Evolutionary conservation across 495 filamentous ascomycete genomes (phyloP), one percentile per base, ranked within the genome.

Genomic region (Rusavskia elegans): DNA sequence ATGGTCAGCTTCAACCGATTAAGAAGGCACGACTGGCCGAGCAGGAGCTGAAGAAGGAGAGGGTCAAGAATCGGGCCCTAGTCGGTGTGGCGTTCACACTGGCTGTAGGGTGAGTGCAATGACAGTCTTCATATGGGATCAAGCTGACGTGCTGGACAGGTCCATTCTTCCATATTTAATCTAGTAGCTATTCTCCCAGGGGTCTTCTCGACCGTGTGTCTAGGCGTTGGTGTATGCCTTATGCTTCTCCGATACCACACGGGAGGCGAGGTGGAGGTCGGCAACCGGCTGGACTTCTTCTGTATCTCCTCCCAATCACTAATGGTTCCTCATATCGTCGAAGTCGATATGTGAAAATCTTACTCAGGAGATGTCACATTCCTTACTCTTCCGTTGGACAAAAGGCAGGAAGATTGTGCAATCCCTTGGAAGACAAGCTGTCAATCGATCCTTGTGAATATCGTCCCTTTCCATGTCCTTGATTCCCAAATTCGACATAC

Each of bases 1-100:
- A 71, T 21, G 61, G 59, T 49, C 63, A 67, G 25, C 52, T 60
- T n/a, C 66, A 73, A 53, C 72, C 72, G 37, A 70, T 75, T 0
- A 95, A 94, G 82, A 86, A 79, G 60, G 76, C 78, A 16, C 84
- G 81, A 69, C 76, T 85, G 10, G 70, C 88, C 40, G 76, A 81
- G 60, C 76, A 82, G 17, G 81, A 90, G 64, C 62, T 95, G 53
- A 81, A 81, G 64, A 87, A 83, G 64, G 85, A 95, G 66, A 82
- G 77, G 56, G 83, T 95, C 39, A 79, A 83, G 66, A 87, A 80
- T 60, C 79, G 86, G 59, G 87, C 90, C 49, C 72, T 92, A 52
- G 72, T 93, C 59, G 89, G 92, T 41, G 75, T 96, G 50, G 85
- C 80, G 36, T 87, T 83, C 40, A 87, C 84, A 21, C 77, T 95